Evolutionary conservation across 805 yeast species (phyloP).

Genomic region (Diddensiella transvaalensis): DNA sequence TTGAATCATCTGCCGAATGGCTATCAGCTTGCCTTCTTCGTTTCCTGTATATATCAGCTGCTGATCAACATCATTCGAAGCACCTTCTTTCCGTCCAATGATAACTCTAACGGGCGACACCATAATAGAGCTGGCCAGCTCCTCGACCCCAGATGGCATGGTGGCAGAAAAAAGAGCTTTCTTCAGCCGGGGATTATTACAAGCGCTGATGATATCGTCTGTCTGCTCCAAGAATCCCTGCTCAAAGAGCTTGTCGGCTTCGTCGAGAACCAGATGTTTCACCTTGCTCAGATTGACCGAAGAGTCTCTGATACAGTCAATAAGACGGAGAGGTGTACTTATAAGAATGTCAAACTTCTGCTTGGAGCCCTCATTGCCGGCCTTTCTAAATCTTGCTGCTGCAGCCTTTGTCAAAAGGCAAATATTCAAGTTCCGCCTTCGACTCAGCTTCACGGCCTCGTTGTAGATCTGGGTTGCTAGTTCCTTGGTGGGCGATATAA

Average conservation of each 20-base stretch:
- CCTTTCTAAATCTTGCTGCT: slow-evolving; percentile 53
- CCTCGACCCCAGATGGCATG: slow-evolving; percentile 89
- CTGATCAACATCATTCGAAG: slow-evolving; percentile 79
- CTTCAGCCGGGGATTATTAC: slow-evolving; percentile 44
- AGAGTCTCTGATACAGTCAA: slow-evolving; percentile 67
- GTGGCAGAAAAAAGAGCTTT: slow-evolving; percentile 94
- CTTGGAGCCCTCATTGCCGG: slow-evolving; percentile 50
- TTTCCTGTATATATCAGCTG: slow-evolving; percentile 80
- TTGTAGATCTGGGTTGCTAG: slow-evolving; percentile 80
- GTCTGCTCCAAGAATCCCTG: slow-evolving; percentile 83
- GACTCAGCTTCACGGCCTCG: slow-evolving; percentile 56
- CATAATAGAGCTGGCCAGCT: slow-evolving; percentile 82
- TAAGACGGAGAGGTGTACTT: slow-evolving; percentile 83
- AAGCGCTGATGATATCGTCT: slow-evolving; percentile 69
- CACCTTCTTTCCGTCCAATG: slow-evolving; percentile 92
- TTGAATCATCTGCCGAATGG: slow-evolving; percentile 80
- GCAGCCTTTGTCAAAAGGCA: slow-evolving; percentile 73
- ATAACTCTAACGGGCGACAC: slow-evolving; percentile 78
- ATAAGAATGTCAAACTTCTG: slow-evolving; percentile 75
- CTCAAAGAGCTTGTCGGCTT: slow-evolving; percentile 92
- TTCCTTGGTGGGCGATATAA: slow-evolving; percentile 93
- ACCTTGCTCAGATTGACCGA: slow-evolving; percentile 59
- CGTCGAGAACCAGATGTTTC: slow-evolving; percentile 83
- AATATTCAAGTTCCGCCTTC: slow-evolving; percentile 47
- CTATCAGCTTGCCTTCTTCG: slow-evolving; percentile 93